A percentile compares a stretch with the other conserved stretches of the same genome.
phyloP scores from a whole-genome alignment of 768 basidiomycete genomes.

The Suillus variegatus region DNA sequence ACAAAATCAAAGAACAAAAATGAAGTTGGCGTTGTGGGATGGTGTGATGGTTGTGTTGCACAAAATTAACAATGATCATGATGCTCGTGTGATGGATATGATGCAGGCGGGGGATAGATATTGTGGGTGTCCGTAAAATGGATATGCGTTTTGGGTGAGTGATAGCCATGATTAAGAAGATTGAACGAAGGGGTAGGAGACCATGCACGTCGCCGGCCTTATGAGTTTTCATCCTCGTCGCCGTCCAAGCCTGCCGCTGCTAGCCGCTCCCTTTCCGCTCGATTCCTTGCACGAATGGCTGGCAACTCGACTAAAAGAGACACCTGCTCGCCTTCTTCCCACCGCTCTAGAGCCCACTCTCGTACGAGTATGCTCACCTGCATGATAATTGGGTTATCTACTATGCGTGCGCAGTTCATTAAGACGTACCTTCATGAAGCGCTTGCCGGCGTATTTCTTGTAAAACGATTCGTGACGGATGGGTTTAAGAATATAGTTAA shows the following conservation, averaged over 20 bases:
- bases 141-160: constrained; percentile 9
- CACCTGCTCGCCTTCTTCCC: constrained; percentile 64
- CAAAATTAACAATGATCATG: constrained; percentile 14
- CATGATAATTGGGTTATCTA: constrained; percentile 8
- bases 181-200: neutral
- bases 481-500: constrained; percentile 81
- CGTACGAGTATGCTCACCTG: constrained; percentile 84
- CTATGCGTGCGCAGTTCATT: neutral
- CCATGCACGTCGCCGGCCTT: constrained; percentile 4
- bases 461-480: constrained; percentile 75
- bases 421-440: constrained; percentile 71
- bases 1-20: constrained; percentile 10
- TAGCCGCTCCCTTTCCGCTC: constrained; percentile 31
- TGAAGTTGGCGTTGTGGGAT: constrained; percentile 4
- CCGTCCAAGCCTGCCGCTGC: constrained; percentile 19
- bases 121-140: constrained; percentile 15
- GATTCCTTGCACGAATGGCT: constrained; percentile 57
- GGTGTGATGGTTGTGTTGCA: constrained; percentile 5
- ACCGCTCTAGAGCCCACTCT: constrained; percentile 81
- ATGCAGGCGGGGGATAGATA: constrained; percentile 9
- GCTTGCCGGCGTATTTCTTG: constrained; percentile 88
- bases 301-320: constrained; percentile 61
- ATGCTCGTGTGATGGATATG: constrained; percentile 12
- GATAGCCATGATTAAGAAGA: neutral
- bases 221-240: constrained; percentile 9